A percentile compares a stretch with the other conserved stretches of the same genome.
phyloP scores from a whole-genome alignment of 129 eudicot genomes.

The Pseudognaphalium luteoalbum region DNA sequence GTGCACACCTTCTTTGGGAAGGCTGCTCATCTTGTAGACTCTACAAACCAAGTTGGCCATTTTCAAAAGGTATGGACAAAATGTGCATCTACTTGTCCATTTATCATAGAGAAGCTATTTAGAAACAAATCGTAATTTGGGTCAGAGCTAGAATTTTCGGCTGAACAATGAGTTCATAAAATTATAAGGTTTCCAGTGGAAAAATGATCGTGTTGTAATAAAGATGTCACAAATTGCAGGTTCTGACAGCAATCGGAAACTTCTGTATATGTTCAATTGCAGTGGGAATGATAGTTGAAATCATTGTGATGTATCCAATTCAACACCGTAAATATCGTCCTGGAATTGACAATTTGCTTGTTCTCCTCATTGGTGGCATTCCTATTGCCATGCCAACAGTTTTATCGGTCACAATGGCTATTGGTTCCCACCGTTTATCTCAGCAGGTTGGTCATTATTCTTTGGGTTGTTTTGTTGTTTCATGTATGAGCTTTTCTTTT shows the following conservation, averaged over 20 bases:
- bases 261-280: slow-evolving; percentile 82
- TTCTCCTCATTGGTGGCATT: slow-evolving; percentile 80
- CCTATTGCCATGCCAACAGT: slow-evolving; percentile 87
- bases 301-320: slow-evolving; percentile 76
- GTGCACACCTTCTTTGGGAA: slow-evolving; percentile 85
- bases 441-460: slow-evolving; percentile 51
- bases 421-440: slow-evolving; percentile 85
- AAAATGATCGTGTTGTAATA: slow-evolving; percentile 16
- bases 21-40: slow-evolving; percentile 86
- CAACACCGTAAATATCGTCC: slow-evolving; percentile 69
- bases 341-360: slow-evolving; percentile 77
- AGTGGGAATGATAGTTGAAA: slow-evolving; percentile 68
- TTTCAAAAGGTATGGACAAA: slow-evolving; percentile 63
- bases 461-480: slow-evolving; percentile 16
- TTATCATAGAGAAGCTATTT: neutral
- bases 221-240: slow-evolving; percentile 41
- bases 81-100: slow-evolving; percentile 12
- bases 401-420: slow-evolving; percentile 76
- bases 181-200: neutral
- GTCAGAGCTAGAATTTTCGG: neutral
- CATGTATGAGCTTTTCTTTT: slow-evolving; percentile 18
- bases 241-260: slow-evolving; percentile 76
- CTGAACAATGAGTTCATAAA: slow-evolving; percentile 3
- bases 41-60: slow-evolving; percentile 82
- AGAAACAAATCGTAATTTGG: neutral